A percentile compares a stretch with the other conserved stretches of the same genome.
Conservation (phyloP, 495 filamentous ascomycete species). For the Aspergillus hancockii region DNA sequence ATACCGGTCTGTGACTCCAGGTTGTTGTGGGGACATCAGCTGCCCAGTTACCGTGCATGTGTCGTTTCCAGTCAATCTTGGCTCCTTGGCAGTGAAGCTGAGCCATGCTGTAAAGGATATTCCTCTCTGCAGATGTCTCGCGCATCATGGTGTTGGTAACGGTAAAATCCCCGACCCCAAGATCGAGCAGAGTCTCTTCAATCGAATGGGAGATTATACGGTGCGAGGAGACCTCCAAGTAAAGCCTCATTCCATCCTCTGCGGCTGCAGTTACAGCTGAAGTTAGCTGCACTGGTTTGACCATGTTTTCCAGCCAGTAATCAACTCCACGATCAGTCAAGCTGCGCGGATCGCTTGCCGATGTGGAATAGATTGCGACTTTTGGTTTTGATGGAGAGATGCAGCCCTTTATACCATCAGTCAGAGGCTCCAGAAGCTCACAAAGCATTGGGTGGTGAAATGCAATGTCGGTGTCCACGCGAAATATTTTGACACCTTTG, state of each 20-base stretch:
- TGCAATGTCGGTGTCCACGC: constrained; percentile 33
- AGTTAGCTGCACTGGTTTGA: constrained; percentile 21
- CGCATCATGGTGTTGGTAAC: constrained; percentile 39
- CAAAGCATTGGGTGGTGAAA: constrained; percentile 34
- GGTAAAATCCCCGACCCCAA: constrained; percentile 28
- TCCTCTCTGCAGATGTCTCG: constrained; percentile 12
- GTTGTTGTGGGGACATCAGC: constrained; percentile 45
- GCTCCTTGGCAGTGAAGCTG: constrained; percentile 46
- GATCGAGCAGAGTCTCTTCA: constrained; percentile 32
- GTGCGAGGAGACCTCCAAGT: constrained; percentile 39
- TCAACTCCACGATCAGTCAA: constrained; percentile 20
- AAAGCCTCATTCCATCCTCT: constrained; percentile 32
- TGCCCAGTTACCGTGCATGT: constrained; percentile 42
- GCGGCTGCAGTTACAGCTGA: constrained; percentile 35
- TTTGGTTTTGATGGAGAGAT: constrained; percentile 25
- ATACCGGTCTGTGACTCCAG: constrained; percentile 54
- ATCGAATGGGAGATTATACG: constrained; percentile 39
- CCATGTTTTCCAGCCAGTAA: constrained; percentile 24
- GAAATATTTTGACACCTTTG: constrained; percentile 26
- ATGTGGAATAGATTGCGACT: constrained; percentile 41
- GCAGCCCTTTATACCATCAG: constrained; percentile 16
- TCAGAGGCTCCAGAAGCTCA: constrained; percentile 26
- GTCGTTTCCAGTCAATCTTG: constrained; percentile 40
- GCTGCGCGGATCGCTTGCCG: constrained; percentile 23
- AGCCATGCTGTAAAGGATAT: constrained; percentile 25